These are phyloP conservation scores for Didymella pinodella DNA, from an alignment of 2,329 filamentous ascomycete genomes.

Conservation along the genomic window DNA sequence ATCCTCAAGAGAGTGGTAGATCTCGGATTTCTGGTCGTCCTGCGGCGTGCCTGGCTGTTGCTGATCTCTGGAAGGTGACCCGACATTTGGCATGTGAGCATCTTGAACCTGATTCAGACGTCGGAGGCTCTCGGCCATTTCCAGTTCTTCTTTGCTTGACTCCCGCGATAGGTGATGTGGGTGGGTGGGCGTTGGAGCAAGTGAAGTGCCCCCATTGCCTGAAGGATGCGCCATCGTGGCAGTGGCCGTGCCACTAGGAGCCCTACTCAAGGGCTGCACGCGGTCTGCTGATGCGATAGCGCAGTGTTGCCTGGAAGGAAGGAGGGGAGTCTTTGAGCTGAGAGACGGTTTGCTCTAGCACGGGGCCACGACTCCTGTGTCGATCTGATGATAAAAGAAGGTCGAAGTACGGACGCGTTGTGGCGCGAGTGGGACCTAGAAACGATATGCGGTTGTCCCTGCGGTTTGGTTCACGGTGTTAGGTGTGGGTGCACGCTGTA, in stretches of 20 bases:
- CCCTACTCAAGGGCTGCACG: constrained; percentile 15
- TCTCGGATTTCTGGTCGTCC: constrained; percentile 38
- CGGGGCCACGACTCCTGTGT: constrained; percentile 5
- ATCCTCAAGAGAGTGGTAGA: constrained; percentile 54
- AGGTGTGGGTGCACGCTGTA: constrained; percentile 27
- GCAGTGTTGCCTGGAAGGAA: constrained; percentile 32
- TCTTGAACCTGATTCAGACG: constrained; percentile 56
- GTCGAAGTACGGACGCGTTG: constrained; percentile 24
- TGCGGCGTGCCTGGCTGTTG: constrained; percentile 30
- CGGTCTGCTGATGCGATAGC: constrained; percentile 20
- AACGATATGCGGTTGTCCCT: constrained; percentile 32
- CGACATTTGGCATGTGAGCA: constrained; percentile 31
- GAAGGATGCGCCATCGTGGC: constrained; percentile 41
- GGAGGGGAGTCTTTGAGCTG: background rate
- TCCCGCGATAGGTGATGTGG: constrained; percentile 53
- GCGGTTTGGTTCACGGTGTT: constrained; percentile 27
- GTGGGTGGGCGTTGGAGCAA: constrained; percentile 48
- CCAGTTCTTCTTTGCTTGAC: constrained; percentile 59
- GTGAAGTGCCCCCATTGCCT: constrained; percentile 46
- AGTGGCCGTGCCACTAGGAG: constrained; percentile 22
- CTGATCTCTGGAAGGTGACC: constrained; percentile 27
- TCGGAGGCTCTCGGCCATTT: constrained; percentile 58
- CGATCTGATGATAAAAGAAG: constrained; percentile 25
- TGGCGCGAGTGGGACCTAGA: constrained; percentile 39
- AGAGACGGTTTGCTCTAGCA: constrained; percentile 7